A percentile compares a stretch with the other conserved stretches of the same genome.
Evolutionary conservation across 371 early-diverging fungal species (phyloP).

Genomic region (Haplosporangium sp.): DNA sequence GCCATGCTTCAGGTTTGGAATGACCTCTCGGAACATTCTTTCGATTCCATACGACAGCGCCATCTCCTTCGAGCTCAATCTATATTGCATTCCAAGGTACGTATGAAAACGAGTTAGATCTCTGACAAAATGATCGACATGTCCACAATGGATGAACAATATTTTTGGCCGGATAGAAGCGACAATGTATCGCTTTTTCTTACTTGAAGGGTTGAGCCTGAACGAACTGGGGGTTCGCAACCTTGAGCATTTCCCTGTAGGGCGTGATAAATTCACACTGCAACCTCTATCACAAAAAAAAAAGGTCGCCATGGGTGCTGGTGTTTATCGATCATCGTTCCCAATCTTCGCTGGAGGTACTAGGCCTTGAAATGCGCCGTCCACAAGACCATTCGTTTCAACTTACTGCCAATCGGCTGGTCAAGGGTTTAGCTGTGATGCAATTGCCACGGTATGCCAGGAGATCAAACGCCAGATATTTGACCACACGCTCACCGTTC

Average conservation of each 20-base stretch:
- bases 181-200: slow-evolving; percentile 9
- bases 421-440: slow-evolving; percentile 66
- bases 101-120: background rate
- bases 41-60: slow-evolving; percentile 76
- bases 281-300: slow-evolving; percentile 63
- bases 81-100: slow-evolving; percentile 10
- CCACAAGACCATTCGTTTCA: too few species aligned
- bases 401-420: slow-evolving; percentile 80
- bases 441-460: slow-evolving; percentile 66
- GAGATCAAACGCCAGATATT: slow-evolving; percentile 84
- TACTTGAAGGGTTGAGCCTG: slow-evolving; percentile 73
- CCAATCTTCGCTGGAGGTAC: too few species aligned
- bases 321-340: background rate
- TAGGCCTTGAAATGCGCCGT: too few species aligned
- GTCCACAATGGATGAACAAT: too few species aligned
- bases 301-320: background rate
- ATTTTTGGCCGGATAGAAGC: too few species aligned
- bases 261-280: slow-evolving; percentile 75
- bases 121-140: background rate
- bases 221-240: slow-evolving; percentile 56
- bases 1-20: slow-evolving; percentile 86
- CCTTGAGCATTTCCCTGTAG: slow-evolving; percentile 65
- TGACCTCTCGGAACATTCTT: slow-evolving; percentile 72
- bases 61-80: slow-evolving; percentile 77
- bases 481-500: slow-evolving; percentile 65